Base-by-base conservation (phyloP, 805 yeast species). In the Yarrowia porcina region DNA sequence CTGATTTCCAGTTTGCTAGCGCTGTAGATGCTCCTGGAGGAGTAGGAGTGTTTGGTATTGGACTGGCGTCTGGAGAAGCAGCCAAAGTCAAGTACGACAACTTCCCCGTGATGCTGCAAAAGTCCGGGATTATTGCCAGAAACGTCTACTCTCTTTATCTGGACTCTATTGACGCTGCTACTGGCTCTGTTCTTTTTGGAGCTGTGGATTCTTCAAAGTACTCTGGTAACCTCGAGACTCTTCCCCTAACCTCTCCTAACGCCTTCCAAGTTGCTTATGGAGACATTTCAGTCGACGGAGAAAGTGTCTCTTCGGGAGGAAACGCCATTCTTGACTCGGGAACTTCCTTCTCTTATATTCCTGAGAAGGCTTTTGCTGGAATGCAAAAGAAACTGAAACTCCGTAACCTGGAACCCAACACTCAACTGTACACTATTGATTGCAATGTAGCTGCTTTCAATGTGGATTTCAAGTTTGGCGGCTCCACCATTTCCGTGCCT, bases 401-500 rank as follows among this genome's bases (percentile, higher is more conserved):
- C 15, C 6, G n/a, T 11, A 21, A 11, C 15, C 49, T 57, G 4
- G 41, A 41, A 7, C 62, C 41, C 50, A 4, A 35, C 65, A 49
- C 56, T 28, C 56, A 49, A 27, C 56, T 49, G 21, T 32, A 49
- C 39, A 49, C 39, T n/a, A 49, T 49, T 11, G 38, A 20, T 10
- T 49, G 56, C 20, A 32, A 32, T 21, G 39, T 28, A 15, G n/a
- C 38, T 5, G 9, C 39, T 15, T 49, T 49, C 56, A 49, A 10
- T 17, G 20, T 49, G 28, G 39, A 49, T 28, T 49, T 32, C 56
- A 49, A 33, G 39, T 49, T 49, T 15, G 56, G 56, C 6, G 15
- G 20, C 21, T 9, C 56, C 15, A 49, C 92, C 80, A 88, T 96
- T 57, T 85, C 94, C 73, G 72, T 87, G 66, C 87, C 98, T 38